phyloP scores from a whole-genome alignment of 352 stramenopile species.

The Globisporangium cylindrosporum region DNA sequence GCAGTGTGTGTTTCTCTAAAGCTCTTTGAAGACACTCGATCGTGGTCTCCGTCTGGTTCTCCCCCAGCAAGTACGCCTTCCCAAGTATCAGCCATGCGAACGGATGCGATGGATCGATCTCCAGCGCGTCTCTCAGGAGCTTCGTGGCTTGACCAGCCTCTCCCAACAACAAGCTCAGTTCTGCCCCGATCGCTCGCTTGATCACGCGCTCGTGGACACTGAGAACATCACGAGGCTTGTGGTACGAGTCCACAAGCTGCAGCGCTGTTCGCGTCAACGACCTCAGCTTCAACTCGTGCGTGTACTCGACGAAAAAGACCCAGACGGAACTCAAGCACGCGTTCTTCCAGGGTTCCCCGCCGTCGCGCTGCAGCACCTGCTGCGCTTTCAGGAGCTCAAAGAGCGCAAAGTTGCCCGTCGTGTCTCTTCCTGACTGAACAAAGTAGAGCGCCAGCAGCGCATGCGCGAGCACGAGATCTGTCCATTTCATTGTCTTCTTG shows the following conservation, averaged over 20 bases:
- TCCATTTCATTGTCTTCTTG: neutral
- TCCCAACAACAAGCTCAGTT: conserved; percentile 29
- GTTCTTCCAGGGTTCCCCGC: conserved; percentile 15
- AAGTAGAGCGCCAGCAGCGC: conserved; percentile 65
- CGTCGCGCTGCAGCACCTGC: conserved; percentile 26
- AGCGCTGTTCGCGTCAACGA: conserved; percentile 32
- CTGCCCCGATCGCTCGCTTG: conserved; percentile 45
- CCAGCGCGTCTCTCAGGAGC: conserved; percentile 53
- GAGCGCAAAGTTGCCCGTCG: conserved; percentile 56
- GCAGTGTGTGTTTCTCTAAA: conserved; percentile 28
- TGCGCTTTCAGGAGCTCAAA: conserved; percentile 70
- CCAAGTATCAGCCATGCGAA: conserved; percentile 58
- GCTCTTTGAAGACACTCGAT: conserved; percentile 56
- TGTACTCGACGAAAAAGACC: conserved; percentile 49
- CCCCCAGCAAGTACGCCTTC: conserved; percentile 38
- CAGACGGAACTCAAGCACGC: conserved; percentile 50
- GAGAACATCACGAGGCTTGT: conserved; percentile 37
- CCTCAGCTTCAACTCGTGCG: conserved; percentile 44
- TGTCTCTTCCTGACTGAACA: conserved; percentile 35
- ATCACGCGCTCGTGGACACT: conserved; percentile 44
- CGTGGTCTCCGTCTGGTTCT: conserved; percentile 35
- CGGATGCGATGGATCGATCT: conserved; percentile 52
- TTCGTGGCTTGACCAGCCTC: conserved; percentile 27
- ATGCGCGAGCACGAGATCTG: conserved; percentile 41
- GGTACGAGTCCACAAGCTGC: conserved; percentile 32